A percentile compares a stretch with the other conserved stretches of the same genome.
phyloP scores from a whole-genome alignment of 140 eudicot species.

The Erigeron philadelphicus region DNA sequence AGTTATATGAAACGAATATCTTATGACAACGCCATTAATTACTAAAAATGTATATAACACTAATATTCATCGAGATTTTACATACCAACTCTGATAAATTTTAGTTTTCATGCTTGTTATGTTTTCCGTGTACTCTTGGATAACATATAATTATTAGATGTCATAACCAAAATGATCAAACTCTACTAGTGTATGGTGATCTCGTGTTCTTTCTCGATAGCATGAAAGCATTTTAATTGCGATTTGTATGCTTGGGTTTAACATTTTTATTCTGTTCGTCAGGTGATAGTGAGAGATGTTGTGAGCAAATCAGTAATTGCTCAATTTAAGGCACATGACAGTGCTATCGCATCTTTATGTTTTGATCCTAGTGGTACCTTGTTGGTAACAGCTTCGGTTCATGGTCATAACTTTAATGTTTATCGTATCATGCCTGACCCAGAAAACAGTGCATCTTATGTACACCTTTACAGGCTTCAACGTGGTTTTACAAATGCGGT shows the following conservation, averaged over 20 bases:
- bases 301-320: conserved; percentile 71
- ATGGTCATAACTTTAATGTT: conserved; percentile 87
- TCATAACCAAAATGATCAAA: too few relatives aligned
- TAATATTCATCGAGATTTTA: not conserved
- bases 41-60: too few relatives aligned
- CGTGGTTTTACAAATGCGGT: conserved; percentile 94
- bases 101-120: too few relatives aligned
- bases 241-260: not conserved
- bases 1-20: too few relatives aligned
- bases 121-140: too few relatives aligned
- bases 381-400: conserved; percentile 93
- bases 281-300: conserved; percentile 83
- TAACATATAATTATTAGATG: too few relatives aligned
- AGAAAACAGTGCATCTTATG: conserved; percentile 43
- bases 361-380: conserved; percentile 88
- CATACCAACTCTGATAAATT: not conserved
- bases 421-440: conserved; percentile 59
- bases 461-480: conserved; percentile 82
- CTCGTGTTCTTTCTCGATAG: not conserved
- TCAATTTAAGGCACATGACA: conserved; percentile 88
- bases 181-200: too few relatives aligned
- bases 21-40: too few relatives aligned
- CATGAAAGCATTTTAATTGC: conserved; percentile 7
- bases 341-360: conserved; percentile 77
- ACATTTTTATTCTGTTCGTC: conserved; percentile 5